A percentile compares a stretch with the other conserved stretches of the same genome.
These are phyloP conservation scores for Cyclotella atomus DNA, from an alignment of 108 stramenopile species.

Conservation along the genomic window DNA sequence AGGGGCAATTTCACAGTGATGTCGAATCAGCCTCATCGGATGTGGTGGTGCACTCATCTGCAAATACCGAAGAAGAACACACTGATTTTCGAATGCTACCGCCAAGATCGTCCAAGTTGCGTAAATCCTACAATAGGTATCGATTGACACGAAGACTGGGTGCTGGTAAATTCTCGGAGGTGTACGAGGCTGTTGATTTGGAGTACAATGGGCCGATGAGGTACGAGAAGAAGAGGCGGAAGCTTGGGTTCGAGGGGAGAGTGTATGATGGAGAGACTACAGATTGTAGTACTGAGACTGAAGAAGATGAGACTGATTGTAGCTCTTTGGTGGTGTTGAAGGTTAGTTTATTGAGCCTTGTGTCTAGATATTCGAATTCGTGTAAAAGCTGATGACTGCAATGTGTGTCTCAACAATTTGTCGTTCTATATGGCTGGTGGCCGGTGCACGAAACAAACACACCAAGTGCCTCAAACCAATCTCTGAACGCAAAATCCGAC, in stretches of 20 bases:
- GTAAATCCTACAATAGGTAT: conserved; percentile 42
- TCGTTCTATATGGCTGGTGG: too few species aligned
- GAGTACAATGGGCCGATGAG: conserved; percentile 7
- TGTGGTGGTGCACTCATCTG: not conserved
- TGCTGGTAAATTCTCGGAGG: conserved; percentile 88
- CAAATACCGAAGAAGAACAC: not conserved
- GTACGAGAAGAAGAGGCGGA: not conserved
- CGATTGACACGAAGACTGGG: conserved; percentile 67
- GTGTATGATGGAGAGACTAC: conserved; percentile 7
- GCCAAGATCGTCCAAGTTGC: conserved; percentile 9
- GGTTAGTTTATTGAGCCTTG: not conserved
- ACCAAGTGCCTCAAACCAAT: conserved; percentile 81
- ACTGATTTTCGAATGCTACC: conserved; percentile 37
- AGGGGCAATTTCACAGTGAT: not conserved
- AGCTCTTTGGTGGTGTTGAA: conserved; percentile 25
- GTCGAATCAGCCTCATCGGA: not conserved
- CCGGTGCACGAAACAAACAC: not conserved
- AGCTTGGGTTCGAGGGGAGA: not conserved
- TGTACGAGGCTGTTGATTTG: conserved; percentile 84
- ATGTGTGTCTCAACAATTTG: too few species aligned
- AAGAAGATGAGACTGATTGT: conserved; percentile 11
- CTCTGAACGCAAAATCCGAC: conserved; percentile 82
- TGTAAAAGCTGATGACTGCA: too few species aligned
- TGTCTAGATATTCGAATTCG: not conserved
- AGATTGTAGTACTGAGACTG: conserved; percentile 25